Percentiles rank a stretch among this genome's conserved stretches.
Conservation (phyloP, 2,329 filamentous ascomycete genomes). For the Botrytis galanthina region DNA sequence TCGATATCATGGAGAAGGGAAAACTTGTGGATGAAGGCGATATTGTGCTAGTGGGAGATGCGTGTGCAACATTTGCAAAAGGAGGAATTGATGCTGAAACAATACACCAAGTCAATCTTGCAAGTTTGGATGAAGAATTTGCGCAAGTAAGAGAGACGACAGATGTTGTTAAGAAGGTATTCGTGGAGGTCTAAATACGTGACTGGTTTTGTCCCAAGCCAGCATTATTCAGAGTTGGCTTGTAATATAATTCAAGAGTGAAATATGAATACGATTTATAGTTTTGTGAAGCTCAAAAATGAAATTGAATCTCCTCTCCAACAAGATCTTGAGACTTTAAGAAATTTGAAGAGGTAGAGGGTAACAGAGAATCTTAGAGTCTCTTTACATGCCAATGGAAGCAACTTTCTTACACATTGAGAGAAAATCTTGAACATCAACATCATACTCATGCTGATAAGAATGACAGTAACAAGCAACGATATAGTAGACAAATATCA, state of each 20-base stretch:
- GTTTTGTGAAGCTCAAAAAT: background rate
- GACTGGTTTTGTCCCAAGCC: background rate
- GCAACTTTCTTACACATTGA: background rate
- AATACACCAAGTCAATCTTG: constrained; percentile 10
- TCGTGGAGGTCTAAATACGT: background rate
- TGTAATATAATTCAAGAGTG: background rate
- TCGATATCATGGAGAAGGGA: constrained; percentile 2
- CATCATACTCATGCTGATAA: background rate
- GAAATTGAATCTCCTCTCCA: background rate
- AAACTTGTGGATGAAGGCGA: background rate
- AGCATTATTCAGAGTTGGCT: background rate
- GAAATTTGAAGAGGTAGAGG: background rate
- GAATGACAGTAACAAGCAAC: background rate
- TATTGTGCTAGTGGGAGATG: constrained; percentile 1
- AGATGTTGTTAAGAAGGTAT: background rate
- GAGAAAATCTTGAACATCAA: background rate
- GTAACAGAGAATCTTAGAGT: background rate
- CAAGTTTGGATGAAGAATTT: constrained; percentile 4
- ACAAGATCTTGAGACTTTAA: background rate
- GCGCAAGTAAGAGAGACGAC: background rate
- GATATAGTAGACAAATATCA: background rate
- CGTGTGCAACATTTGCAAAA: constrained; percentile 1
- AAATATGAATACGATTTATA: background rate
- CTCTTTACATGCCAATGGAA: background rate
- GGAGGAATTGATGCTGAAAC: constrained; percentile 1